Evolutionary conservation across 2,329 filamentous ascomycete genomes (phyloP).

Genomic region (Tolypocladium nubicola): DNA sequence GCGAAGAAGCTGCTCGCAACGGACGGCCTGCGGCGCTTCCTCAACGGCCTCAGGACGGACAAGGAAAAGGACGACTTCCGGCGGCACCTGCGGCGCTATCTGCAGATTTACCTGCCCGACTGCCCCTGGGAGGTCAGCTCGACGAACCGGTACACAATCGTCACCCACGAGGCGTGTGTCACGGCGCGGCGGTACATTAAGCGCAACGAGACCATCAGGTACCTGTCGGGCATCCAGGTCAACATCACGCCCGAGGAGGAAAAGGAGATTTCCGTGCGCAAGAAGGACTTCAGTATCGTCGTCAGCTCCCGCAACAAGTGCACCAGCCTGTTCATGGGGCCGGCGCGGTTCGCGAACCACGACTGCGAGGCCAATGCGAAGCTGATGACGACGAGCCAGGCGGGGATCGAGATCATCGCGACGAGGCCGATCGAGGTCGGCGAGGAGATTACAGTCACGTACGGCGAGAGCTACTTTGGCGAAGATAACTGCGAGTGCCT

Average conservation of each 20-base stretch:
- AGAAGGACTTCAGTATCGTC: conserved; percentile 95
- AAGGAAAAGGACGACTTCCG: conserved; percentile 81
- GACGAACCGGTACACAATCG: conserved; percentile 92
- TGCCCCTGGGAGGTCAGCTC: conserved; percentile 86
- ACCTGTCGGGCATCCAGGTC: conserved; percentile 84
- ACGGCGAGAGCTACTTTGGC: conserved; percentile 93
- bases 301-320: conserved; percentile 87
- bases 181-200: conserved; percentile 71
- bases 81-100: conserved; percentile 78
- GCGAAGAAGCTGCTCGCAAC: conserved; percentile 64
- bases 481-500: conserved; percentile 91
- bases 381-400: conserved; percentile 70
- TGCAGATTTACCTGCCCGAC: conserved; percentile 85
- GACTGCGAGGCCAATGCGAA: conserved; percentile 90
- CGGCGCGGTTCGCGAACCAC: conserved; percentile 93
- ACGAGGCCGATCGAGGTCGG: conserved; percentile 71
- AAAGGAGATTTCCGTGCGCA: conserved; percentile 62
- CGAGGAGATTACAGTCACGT: conserved; percentile 94
- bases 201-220: conserved; percentile 79
- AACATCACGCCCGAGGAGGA: conserved; percentile 90
- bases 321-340: conserved; percentile 86
- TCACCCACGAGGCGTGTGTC: conserved; percentile 78
- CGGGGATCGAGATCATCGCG: conserved; percentile 86
- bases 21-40: conserved; percentile 63
- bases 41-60: conserved; percentile 55